These are phyloP conservation scores for Strigomonas culicis DNA, from an alignment of 208 protist genomes.

Conservation along the genomic window DNA sequence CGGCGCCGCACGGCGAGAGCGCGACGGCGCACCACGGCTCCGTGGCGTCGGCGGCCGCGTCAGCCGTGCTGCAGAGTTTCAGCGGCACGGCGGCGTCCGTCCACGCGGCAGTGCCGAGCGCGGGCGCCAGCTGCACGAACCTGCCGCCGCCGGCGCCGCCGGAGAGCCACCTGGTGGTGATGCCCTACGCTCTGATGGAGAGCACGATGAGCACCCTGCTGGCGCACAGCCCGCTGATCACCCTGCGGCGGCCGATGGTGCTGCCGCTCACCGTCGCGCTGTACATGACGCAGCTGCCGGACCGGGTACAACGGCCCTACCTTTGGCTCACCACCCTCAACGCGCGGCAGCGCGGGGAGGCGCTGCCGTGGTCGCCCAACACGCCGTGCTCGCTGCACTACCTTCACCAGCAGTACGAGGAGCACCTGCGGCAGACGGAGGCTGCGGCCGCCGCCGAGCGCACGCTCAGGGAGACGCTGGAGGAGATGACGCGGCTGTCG, in stretches of 20 bases:
- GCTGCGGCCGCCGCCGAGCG: constrained; percentile 15
- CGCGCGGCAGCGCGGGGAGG: constrained; percentile 1
- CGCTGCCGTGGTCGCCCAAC: background rate
- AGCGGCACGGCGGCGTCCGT: too few relatives aligned
- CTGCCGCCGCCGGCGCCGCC: background rate
- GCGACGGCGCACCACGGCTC: background rate
- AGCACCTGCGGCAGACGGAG: constrained; percentile 35
- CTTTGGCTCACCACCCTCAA: background rate
- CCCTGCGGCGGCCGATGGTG: constrained; percentile 59
- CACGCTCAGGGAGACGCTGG: constrained; percentile 1
- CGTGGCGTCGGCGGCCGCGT: too few relatives aligned
- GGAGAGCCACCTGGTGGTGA: constrained; percentile 8
- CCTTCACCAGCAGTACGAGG: constrained; percentile 35
- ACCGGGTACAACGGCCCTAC: constrained; percentile 27
- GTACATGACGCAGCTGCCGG: constrained; percentile 75
- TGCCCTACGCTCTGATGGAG: constrained; percentile 67
- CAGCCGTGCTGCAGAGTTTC: too few relatives aligned
- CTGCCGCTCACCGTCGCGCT: constrained; percentile 53
- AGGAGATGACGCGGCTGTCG: background rate
- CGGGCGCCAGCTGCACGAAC: background rate
- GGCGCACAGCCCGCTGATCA: constrained; percentile 51
- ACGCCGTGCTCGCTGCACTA: constrained; percentile 29
- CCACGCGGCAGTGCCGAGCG: too few relatives aligned
- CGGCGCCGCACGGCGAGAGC: background rate
- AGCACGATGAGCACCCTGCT: constrained; percentile 46